Evolutionary conservation across 2,329 filamentous ascomycete species (phyloP), one percentile per base, ranked within the genome.

Genomic region (Zymoseptoria crescenta): DNA sequence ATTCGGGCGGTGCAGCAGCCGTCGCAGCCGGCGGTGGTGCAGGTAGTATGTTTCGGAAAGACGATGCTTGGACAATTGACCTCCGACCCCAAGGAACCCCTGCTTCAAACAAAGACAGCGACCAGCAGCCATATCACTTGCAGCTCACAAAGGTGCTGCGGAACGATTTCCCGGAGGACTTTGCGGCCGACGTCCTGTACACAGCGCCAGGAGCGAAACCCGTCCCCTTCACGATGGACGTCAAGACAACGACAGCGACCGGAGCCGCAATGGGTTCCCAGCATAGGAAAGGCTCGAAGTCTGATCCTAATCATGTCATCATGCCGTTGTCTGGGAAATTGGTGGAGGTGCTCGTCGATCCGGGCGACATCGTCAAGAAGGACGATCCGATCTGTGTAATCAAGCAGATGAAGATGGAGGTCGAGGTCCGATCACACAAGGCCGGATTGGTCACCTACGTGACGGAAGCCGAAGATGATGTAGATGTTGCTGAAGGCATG

Each of bases 401-500:
- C 20, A 81, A 82, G 70, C 84, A 87, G 70, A 86, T 86, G 83
- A 87, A 87, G 71, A 87, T 87, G 84, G 84, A 87, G 63, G 70
- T 87, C n/a, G 84, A 87, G 65, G 79, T 87, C 2, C 70, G 84
- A 21, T 76, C 76, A 57, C 74, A 75, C 16, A 74, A 74, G 4
- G 73, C 74, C 1, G 83, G 83, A 0, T 69, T 67, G 1, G 76
- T 83, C 4, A 72, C 68, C 1, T 85, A 81, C 79, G 76, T 80
- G 0, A 74, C 76, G 53, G 80, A 83, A 54, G 76, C 76, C 52
- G 79, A 82, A 45, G 80, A 83, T 52, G 80, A 76, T 5, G 77
- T 81, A 55, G 82, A 83, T 62, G 79, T 85, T 1, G 78, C 75
- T 0, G 82, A 84, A 62, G 83, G 83, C 1, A 79, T 78, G 65